These are phyloP conservation scores for Ophiocordyceps camponoti-rufipedis DNA, from an alignment of 2,329 filamentous ascomycete species.

Conservation along the genomic window DNA sequence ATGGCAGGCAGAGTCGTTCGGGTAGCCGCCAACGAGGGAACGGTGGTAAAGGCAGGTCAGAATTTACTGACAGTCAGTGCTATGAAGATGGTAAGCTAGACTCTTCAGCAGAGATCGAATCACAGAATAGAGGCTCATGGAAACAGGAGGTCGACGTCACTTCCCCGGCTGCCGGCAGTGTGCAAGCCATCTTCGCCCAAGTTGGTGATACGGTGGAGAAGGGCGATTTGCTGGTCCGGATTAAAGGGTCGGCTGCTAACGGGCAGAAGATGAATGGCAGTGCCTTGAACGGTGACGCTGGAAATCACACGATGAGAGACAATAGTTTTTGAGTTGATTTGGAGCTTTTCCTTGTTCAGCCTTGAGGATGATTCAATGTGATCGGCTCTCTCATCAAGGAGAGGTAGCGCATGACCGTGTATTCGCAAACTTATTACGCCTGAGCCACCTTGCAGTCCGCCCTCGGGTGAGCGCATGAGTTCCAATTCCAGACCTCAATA, in stretches of 20 bases:
- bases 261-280: neutral
- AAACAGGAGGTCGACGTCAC: slow-evolving; percentile 1
- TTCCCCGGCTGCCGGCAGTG: neutral
- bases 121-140: neutral
- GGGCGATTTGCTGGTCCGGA: neutral
- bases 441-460: no score
- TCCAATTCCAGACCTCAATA: no score
- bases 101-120: no score
- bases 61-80: neutral
- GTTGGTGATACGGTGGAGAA: neutral
- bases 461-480: no score
- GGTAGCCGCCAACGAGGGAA: neutral
- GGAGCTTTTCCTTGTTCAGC: neutral
- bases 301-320: no score
- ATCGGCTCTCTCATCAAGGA: no score
- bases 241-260: neutral
- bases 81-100: neutral
- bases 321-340: neutral
- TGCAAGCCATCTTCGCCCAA: neutral
- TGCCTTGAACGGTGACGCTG: no score
- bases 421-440: no score
- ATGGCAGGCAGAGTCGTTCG: neutral
- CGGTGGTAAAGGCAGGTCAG: neutral
- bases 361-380: no score
- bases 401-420: no score